Evolutionary conservation across 345 rosid genomes (phyloP).

Genomic region (Geranium brycei): DNA sequence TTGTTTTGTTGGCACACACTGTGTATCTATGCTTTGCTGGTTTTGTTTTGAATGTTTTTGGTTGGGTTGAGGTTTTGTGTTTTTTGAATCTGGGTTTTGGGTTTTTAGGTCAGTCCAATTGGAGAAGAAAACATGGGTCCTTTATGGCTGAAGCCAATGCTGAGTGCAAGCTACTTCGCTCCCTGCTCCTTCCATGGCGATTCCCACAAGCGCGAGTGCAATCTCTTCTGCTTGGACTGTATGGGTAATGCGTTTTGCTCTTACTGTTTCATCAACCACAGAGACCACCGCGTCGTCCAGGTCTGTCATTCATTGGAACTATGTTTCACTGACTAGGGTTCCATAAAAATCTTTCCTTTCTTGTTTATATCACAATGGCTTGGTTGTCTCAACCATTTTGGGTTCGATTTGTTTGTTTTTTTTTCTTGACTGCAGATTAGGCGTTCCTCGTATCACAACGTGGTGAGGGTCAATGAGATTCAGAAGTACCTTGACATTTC

Average conservation of each 20-base stretch:
- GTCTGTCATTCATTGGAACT: conserved; percentile 6
- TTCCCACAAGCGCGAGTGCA: conserved; percentile 36
- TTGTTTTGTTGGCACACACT: too few species aligned
- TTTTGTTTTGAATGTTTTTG: too few species aligned
- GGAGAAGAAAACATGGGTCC: conserved; percentile 15
- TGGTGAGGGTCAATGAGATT: conserved; percentile 36
- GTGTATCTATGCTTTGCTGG: too few species aligned
- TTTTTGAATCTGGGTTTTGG: not conserved
- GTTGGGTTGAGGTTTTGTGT: too few species aligned
- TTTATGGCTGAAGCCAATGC: conserved; percentile 26
- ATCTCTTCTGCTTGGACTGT: conserved; percentile 37
- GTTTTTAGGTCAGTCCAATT: conserved; percentile 16
- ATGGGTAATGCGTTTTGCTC: conserved; percentile 26
- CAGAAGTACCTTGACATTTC: conserved; percentile 33
- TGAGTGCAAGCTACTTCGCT: conserved; percentile 22
- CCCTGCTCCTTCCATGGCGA: conserved; percentile 26
- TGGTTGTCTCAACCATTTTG: too few species aligned
- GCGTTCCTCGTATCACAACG: conserved; percentile 36
- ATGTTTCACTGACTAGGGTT: not conserved
- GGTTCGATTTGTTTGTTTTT: not conserved
- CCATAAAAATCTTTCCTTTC: not conserved
- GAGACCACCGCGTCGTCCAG: conserved; percentile 27
- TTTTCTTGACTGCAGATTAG: conserved; percentile 21
- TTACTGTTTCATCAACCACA: conserved; percentile 22
- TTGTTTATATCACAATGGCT: too few species aligned